Percentiles rank a stretch among this genome's conserved stretches.
Conservation (phyloP, 257 asterid genomes). For the Solanum commersonii region DNA sequence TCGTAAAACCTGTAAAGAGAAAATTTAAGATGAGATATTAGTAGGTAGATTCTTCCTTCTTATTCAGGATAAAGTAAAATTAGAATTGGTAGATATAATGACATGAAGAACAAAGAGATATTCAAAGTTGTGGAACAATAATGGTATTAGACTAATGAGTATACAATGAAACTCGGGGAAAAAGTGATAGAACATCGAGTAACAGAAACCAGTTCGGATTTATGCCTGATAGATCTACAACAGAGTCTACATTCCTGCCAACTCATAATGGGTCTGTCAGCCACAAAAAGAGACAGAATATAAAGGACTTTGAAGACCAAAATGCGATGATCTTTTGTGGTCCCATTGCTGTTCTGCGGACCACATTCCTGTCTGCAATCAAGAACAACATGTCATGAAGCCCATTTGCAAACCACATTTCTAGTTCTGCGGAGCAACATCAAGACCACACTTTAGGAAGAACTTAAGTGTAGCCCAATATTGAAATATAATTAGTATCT, state of each 20-base stretch:
- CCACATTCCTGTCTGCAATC: background rate
- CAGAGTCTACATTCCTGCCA: background rate
- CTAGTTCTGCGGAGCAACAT: background rate
- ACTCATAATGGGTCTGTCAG: background rate
- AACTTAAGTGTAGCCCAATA: background rate
- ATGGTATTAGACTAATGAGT: background rate
- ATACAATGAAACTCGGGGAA: background rate
- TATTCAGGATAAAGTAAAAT: background rate
- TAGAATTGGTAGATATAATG: background rate
- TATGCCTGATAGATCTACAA: background rate
- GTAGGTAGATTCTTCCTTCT: background rate
- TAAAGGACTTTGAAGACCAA: background rate
- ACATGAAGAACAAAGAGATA: background rate
- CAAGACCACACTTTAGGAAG: background rate
- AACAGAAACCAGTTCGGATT: background rate
- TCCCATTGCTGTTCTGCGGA: background rate
- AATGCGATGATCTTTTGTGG: background rate
- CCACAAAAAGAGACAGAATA: background rate
- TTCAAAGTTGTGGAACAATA: background rate
- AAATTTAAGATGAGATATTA: constrained; percentile 6
- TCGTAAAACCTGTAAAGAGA: constrained; percentile 38
- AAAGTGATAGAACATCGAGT: background rate
- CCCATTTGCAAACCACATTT: background rate
- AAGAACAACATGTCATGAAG: background rate
- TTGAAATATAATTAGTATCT: background rate